Percentiles rank a stretch among this genome's conserved stretches.
Evolutionary conservation across 768 basidiomycete species (phyloP).

Genomic region (Lactifluus pinguis): DNA sequence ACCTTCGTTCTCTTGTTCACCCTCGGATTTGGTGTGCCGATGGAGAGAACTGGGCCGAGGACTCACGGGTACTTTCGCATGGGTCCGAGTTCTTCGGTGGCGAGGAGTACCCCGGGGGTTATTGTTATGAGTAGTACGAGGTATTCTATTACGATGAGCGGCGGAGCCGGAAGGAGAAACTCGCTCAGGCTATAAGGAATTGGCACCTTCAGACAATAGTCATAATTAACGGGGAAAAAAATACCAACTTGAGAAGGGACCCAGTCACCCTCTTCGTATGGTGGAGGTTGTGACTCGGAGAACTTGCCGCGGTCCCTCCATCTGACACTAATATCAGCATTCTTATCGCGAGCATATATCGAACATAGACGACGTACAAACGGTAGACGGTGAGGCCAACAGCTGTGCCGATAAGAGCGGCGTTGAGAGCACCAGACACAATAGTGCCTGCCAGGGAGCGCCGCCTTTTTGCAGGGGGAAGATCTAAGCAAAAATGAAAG

Average conservation of each 20-base stretch:
- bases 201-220: not conserved
- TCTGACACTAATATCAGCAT: slow-evolving; percentile 29
- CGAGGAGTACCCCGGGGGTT: slow-evolving; percentile 31
- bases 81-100: slow-evolving; percentile 31
- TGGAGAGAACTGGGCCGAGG: slow-evolving; percentile 18
- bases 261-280: slow-evolving; percentile 58
- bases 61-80: slow-evolving; percentile 4
- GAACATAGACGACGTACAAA: slow-evolving; percentile 44
- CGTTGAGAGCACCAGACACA: slow-evolving; percentile 75
- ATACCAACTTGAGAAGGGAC: slow-evolving; percentile 17
- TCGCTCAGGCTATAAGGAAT: not conserved
- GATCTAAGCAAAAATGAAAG: slow-evolving; percentile 42
- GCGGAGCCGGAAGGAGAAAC: slow-evolving; percentile 24
- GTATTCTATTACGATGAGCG: slow-evolving; percentile 31
- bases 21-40: slow-evolving; percentile 32
- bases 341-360: not conserved
- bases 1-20: slow-evolving; percentile 24
- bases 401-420: slow-evolving; percentile 78
- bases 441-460: slow-evolving; percentile 76
- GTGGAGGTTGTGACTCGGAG: slow-evolving; percentile 37
- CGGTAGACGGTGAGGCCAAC: slow-evolving; percentile 83
- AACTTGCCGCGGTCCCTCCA: slow-evolving; percentile 73
- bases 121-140: slow-evolving; percentile 27
- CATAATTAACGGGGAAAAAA: not conserved
- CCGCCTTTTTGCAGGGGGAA: slow-evolving; percentile 69